These are phyloP conservation scores for Paspalum notatum DNA, from an alignment of 176 grass and related monocot species.

Conservation along the genomic window DNA sequence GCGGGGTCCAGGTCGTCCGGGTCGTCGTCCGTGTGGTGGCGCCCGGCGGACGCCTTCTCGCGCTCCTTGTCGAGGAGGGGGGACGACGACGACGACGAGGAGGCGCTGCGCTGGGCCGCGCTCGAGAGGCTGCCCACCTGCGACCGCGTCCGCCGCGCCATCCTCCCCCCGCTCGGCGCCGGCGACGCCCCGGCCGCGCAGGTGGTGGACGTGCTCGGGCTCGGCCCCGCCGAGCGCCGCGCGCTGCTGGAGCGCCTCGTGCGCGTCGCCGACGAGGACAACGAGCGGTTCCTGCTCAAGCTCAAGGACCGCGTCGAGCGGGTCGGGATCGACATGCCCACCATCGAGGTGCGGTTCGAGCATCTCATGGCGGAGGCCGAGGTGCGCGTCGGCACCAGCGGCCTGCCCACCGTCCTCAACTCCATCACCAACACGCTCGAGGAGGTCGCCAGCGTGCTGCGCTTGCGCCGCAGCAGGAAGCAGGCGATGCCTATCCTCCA, in stretches of 20 bases:
- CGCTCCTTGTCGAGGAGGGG: constrained; percentile 52
- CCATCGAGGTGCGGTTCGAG: constrained; percentile 91
- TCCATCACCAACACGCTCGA: constrained; percentile 71
- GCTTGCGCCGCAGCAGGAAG: constrained; percentile 72
- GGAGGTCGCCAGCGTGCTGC: constrained; percentile 64
- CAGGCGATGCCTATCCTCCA: constrained; percentile 72
- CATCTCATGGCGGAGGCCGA: constrained; percentile 62
- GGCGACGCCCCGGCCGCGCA: background rate
- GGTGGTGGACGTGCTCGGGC: constrained; percentile 54
- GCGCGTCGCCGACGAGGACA: constrained; percentile 81
- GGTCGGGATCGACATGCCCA: constrained; percentile 85
- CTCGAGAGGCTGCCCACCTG: constrained; percentile 85
- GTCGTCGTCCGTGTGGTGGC: constrained; percentile 53
- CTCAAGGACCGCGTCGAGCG: constrained; percentile 77
- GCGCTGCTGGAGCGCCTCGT: constrained; percentile 74
- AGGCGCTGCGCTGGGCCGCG: constrained; percentile 85
- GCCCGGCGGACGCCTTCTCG: constrained; percentile 63
- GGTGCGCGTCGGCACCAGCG: constrained; percentile 76
- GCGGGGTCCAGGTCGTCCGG: constrained; percentile 39
- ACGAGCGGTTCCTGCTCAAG: constrained; percentile 85
- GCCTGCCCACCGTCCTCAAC: constrained; percentile 88
- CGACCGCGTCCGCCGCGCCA: constrained; percentile 73
- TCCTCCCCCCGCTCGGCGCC: constrained; percentile 40
- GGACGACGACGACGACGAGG: constrained; percentile 83
- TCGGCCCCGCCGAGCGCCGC: constrained; percentile 54